Conservation (phyloP, 352 stramenopile species). For the Phytophthora uliginosa region DNA sequence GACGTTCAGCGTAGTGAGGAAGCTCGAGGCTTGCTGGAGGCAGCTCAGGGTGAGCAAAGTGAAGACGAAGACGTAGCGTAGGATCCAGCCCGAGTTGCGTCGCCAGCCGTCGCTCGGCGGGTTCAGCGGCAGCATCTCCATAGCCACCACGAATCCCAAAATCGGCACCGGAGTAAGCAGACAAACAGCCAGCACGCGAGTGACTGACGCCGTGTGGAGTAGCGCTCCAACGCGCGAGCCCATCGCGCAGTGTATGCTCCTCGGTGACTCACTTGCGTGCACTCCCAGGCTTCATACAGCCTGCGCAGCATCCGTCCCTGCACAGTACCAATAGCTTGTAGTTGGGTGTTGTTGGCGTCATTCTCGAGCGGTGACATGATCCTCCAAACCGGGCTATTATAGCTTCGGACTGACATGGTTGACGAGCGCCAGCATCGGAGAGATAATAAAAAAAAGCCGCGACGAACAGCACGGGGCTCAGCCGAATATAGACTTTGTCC, state of each 20-base stretch:
- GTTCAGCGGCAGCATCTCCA: slow-evolving; percentile 23
- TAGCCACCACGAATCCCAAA: slow-evolving; percentile 13
- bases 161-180: slow-evolving; percentile 19
- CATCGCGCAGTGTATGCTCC: slow-evolving; percentile 13
- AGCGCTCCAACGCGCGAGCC: slow-evolving; percentile 18
- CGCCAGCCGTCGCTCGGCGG: slow-evolving; percentile 21
- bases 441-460: too few species aligned
- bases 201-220: slow-evolving; percentile 15
- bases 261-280: slow-evolving; percentile 16
- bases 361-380: not conserved
- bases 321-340: too few species aligned
- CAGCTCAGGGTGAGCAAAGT: slow-evolving; percentile 17
- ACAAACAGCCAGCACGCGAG: slow-evolving; percentile 21
- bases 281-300: slow-evolving; percentile 9
- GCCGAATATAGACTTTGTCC: not conserved
- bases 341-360: not conserved
- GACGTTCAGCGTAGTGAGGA: slow-evolving; percentile 14
- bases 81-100: slow-evolving; percentile 20
- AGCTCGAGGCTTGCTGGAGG: slow-evolving; percentile 21
- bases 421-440: not conserved
- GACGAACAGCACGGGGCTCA: not conserved
- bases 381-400: not conserved
- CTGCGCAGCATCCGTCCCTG: not conserved
- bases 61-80: slow-evolving; percentile 27
- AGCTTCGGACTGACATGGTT: not conserved